Evolutionary conservation across 352 stramenopile species (phyloP), one percentile per base, ranked within the genome.

Genomic region (Phytophthora pluvialis): DNA sequence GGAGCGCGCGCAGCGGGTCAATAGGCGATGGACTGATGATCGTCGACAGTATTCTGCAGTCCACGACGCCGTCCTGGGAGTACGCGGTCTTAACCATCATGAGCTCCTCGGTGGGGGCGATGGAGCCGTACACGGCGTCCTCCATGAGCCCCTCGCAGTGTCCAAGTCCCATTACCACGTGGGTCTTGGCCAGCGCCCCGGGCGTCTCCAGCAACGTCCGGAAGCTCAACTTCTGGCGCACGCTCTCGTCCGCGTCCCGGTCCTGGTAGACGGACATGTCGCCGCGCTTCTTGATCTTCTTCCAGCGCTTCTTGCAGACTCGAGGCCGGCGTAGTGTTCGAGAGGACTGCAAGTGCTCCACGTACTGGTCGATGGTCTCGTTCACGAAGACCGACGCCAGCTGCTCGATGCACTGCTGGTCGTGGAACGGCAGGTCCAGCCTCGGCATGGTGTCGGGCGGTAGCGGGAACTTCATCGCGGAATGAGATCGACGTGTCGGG

Each of bases 81-180:
- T 89, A 89, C 32, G 75, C 69, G 10, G 75, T 78, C 49, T 80
- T 78, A 65, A 85, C 71, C 48, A 71, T 76, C 75, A 85, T 81
- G 42, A 75, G 66, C 26, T 84, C 80, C 26, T 76, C 61, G 28
- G 73, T 80, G 7, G 75, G 67, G 8, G 70, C 74, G 33, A 82
- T 69, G 38, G 69, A 70, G 44, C 80, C 80, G 60, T 89, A 89
- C 48, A 86, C 78, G 31, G 77, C 72, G 54, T 89, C 80, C 47
- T 83, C 71, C 49, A 89, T 75, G 62, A 70, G 66, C 12, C 63
- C 67, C 11, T 75, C 62, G 32, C 67, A 75, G 44, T 72, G 53
- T n/a, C 67, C 67, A n/a, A 72, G 48, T 2, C 67, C 62, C 67
- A 75, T 75, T 9, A 75, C 67, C 13, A 75, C 63, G 49, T 75